Evolutionary conservation across 1,284 basidiomycete species (phyloP), one percentile per base, ranked within the genome.

Genomic region (Trichosporon sp.): DNA sequence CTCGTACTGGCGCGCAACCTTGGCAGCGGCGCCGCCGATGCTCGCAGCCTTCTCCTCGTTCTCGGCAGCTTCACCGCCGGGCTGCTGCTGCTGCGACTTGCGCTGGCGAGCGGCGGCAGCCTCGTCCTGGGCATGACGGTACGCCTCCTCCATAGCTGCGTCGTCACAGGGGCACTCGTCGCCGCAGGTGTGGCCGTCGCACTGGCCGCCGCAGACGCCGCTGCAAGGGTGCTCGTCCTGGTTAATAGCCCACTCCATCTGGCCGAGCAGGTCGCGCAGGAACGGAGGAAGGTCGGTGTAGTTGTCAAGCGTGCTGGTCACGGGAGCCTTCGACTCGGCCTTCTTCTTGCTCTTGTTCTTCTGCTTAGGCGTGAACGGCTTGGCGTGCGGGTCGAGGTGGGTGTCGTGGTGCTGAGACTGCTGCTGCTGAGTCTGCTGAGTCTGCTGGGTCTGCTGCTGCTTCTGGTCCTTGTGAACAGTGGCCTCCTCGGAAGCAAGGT

Each of bases 191-290:
- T 29, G 49, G 16, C 49, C 49, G 49, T 54, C 49, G 49, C 49
- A 54, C 19, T 31, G 3, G 49, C 49, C 49, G 25, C 49, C 49
- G 29, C 44, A 27, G 14, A 37, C 37, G 19, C 58, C 46, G 7
- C 3, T 31, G 33, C 61, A 58, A 1, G 62, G 49, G 34, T 58
- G 19, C 7, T 54, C 60, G 36, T 64, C 27, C 59, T 46, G 34
- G 27, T 56, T 46, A 25, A 63, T 32, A 1, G 63, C 66, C 10
- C 37, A 60, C 63, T 73, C 70, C 58, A 71, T 56, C 49, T 70
- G 66, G 27, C 67, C 69, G 16, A 71, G 68, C 23, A 72, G 62
- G 57, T 72, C 70, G 34, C 70, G 67, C 25, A 74, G 65, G 61
- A 61, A 66, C 4, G 71, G 70, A 19, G 70, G 70, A 19, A 72